These are phyloP conservation scores for Boletus pseudopeckii DNA, from an alignment of 768 basidiomycete genomes.

Conservation along the genomic window DNA sequence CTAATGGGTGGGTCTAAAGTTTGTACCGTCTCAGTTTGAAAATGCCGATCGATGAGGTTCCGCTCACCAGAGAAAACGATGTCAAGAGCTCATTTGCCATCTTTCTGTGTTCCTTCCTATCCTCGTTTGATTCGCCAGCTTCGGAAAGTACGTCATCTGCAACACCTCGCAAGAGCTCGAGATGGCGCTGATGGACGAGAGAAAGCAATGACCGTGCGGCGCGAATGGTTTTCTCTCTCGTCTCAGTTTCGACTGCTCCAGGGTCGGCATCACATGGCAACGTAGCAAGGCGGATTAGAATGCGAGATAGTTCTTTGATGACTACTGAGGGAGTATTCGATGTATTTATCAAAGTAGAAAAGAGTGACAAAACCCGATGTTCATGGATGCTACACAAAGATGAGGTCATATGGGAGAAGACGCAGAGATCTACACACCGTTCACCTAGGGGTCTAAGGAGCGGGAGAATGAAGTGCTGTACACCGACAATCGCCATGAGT, in stretches of 20 bases:
- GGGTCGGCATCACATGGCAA: neutral
- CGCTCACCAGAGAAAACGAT: conserved; percentile 54
- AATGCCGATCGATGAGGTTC: neutral
- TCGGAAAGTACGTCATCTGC: conserved; percentile 38
- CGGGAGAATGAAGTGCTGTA: conserved; percentile 55
- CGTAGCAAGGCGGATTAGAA: conserved; percentile 21
- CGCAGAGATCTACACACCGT: conserved; percentile 34
- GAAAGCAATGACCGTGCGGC: conserved; percentile 43
- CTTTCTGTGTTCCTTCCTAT: conserved; percentile 35
- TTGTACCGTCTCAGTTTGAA: neutral
- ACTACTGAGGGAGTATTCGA: conserved; percentile 18
- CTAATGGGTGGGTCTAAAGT: conserved; percentile 21
- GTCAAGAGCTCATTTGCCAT: conserved; percentile 52
- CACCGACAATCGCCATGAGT: conserved; percentile 45
- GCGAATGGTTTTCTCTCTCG: conserved; percentile 1
- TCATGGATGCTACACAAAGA: conserved; percentile 31
- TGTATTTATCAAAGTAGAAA: conserved; percentile 31
- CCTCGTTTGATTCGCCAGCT: conserved; percentile 21
- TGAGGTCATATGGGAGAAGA: neutral
- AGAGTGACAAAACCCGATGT: conserved; percentile 23
- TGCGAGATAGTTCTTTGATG: conserved; percentile 21
- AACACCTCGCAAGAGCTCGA: conserved; percentile 42
- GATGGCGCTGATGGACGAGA: conserved; percentile 63
- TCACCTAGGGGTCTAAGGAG: conserved; percentile 42
- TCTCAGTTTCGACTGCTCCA: conserved; percentile 1